Conservation (phyloP, 768 basidiomycete genomes). For the Agaricus subrufescens region DNA sequence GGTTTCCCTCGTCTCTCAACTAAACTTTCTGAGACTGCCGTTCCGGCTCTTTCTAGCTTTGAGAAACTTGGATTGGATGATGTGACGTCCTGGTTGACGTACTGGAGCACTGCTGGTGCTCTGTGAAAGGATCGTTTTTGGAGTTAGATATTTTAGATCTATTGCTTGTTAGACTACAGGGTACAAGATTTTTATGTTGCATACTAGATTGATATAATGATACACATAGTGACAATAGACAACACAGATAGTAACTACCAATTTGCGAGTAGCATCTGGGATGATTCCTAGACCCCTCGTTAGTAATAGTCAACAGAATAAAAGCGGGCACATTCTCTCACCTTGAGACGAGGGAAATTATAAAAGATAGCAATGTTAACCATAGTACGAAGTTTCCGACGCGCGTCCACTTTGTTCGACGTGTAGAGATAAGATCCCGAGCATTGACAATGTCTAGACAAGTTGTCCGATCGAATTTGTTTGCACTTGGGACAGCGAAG, state of each 20-base stretch:
- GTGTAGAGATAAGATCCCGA: constrained; percentile 81
- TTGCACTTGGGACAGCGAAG: constrained; percentile 85
- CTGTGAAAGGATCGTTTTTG: background rate
- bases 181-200: background rate
- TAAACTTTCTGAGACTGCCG: constrained; percentile 1
- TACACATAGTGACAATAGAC: background rate
- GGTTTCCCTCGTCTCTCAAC: constrained; percentile 17
- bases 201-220: background rate
- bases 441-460: constrained; percentile 81
- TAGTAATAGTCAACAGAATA: background rate
- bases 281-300: constrained; percentile 34
- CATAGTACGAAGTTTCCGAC: constrained; percentile 72
- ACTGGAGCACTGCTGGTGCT: constrained; percentile 10
- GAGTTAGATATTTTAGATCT: background rate
- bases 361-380: constrained; percentile 80
- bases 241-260: constrained; percentile 25
- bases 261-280: constrained; percentile 35
- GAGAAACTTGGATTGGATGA: constrained; percentile 9
- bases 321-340: constrained; percentile 22
- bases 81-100: constrained; percentile 14
- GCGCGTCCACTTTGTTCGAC: constrained; percentile 65
- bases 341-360: constrained; percentile 63
- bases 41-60: constrained; percentile 7
- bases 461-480: constrained; percentile 86
- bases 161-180: background rate